These are phyloP conservation scores for Xylaria intraflava DNA, from an alignment of 495 filamentous ascomycete genomes.

Conservation along the genomic window DNA sequence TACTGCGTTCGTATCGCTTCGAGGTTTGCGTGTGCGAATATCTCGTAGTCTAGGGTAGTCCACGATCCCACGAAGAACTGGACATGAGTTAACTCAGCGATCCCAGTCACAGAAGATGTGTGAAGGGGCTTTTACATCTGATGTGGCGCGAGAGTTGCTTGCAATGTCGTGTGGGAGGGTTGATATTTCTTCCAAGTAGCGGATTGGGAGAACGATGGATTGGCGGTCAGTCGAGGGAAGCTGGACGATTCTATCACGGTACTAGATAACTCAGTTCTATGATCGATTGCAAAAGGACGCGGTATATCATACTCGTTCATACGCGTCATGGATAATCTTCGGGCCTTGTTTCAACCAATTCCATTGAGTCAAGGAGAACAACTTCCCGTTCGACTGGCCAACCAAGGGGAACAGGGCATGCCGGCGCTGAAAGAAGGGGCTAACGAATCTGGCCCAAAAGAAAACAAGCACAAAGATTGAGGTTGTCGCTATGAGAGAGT, in stretches of 20 bases:
- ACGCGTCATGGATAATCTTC: not conserved
- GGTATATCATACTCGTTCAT: too few species aligned
- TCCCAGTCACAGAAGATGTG: too few species aligned
- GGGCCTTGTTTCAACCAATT: not conserved
- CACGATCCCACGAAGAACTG: not conserved
- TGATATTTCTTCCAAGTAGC: not conserved
- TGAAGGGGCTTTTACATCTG: not conserved
- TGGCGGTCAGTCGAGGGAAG: not conserved
- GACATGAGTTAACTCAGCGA: not conserved
- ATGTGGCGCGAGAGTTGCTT: not conserved
- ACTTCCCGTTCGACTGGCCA: too few species aligned
- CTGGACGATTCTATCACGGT: not conserved
- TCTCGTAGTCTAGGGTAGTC: not conserved
- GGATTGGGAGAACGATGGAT: not conserved
- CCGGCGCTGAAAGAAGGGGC: too few species aligned
- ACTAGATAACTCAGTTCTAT: not conserved
- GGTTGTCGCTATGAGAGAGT: too few species aligned
- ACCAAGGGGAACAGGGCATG: too few species aligned
- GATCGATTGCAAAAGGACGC: too few species aligned
- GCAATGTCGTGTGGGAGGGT: not conserved
- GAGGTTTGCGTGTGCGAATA: not conserved
- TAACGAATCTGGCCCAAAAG: too few species aligned
- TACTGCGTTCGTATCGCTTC: not conserved
- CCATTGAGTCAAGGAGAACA: too few species aligned
- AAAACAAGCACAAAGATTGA: too few species aligned